Evolutionary conservation across 345 rosid genomes (phyloP).

Genomic region (Syzygium oleosum): DNA sequence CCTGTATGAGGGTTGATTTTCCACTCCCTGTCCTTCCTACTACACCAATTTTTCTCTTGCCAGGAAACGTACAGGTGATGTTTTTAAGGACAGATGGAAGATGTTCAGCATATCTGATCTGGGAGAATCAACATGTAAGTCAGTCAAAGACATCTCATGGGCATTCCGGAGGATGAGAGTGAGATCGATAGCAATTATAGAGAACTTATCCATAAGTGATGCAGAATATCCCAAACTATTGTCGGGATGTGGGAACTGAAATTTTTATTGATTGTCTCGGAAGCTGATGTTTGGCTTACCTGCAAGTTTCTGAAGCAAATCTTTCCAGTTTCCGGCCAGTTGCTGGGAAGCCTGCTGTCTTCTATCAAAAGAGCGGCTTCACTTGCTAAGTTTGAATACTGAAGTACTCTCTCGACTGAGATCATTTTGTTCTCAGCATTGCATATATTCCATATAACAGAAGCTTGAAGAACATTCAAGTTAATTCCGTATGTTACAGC

Average conservation of each 20-base stretch:
- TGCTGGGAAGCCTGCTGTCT: conserved; percentile 47
- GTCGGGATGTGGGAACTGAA: not conserved
- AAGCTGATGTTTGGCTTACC: conserved; percentile 18
- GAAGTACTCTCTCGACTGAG: conserved; percentile 85
- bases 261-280: no score
- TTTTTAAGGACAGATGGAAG: conserved; percentile 79
- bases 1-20: conserved; percentile 88
- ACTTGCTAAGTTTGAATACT: conserved; percentile 64
- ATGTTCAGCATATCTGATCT: conserved; percentile 93
- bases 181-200: not conserved
- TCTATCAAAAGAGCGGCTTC: conserved; percentile 69
- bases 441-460: conserved; percentile 84
- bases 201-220: not conserved
- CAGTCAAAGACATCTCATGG: not conserved
- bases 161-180: not conserved
- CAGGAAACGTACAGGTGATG: conserved; percentile 80
- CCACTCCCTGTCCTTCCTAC: conserved; percentile 98
- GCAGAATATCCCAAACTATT: not conserved
- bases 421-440: conserved; percentile 92
- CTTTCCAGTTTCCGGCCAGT: conserved; percentile 83
- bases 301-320: conserved; percentile 67
- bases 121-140: not conserved
- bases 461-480: conserved; percentile 80
- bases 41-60: conserved; percentile 76
- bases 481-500: conserved; percentile 92